Base-by-base conservation (phyloP, 257 asterid genomes). In the Solanum sejunctum region DNA sequence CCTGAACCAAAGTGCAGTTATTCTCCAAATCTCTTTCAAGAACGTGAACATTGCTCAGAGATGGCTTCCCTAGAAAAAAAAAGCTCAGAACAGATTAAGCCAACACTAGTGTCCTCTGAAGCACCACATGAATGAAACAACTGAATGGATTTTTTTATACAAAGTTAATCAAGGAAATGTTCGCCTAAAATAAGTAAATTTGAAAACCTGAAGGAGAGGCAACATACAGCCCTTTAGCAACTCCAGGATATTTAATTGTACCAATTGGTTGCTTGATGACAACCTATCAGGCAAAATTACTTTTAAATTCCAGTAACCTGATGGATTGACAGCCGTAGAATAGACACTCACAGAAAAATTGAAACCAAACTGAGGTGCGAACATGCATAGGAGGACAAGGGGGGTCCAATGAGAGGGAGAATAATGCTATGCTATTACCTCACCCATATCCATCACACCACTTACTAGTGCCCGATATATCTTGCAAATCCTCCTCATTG, bases 171-270 rank as follows among this genome's bases (percentile, higher is more conserved):
- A 54, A 71, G 75, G 18, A 64, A 12, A 60, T 12, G 41, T 55
- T 63, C 7, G 21, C 60, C 16, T 13, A 71, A 12, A 32, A 56
- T n/a, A 83, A 57, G n/a, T 12, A 82, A 79, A 47, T 26, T 84
- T 60, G 56, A 41, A 86, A 89, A 96, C 98, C 99, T 91, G 97
- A 93, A 83, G 93, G 87, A 85, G 96, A 92, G 88, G 99, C 99
- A 85, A 95, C 98, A 92, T 96, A 93, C 89, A 96, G 86, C 84
- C 99, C 99, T 85, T 92, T 92, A 63, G 99, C 95, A 71, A 96
- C 98, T 71, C 99, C 99, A 83, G 99, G 93, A 91, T 96, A 96
- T 88, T 88, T 92, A 49, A 93, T 93, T 85, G 90, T 88, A 85
- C 99, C 99, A 91, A 96, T 96, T 84, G 99, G 98, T 83, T 96